Evolutionary conservation across 306 rosid species (phyloP), one percentile per base, ranked within the genome.

Genomic region (Rosa lucieae): DNA sequence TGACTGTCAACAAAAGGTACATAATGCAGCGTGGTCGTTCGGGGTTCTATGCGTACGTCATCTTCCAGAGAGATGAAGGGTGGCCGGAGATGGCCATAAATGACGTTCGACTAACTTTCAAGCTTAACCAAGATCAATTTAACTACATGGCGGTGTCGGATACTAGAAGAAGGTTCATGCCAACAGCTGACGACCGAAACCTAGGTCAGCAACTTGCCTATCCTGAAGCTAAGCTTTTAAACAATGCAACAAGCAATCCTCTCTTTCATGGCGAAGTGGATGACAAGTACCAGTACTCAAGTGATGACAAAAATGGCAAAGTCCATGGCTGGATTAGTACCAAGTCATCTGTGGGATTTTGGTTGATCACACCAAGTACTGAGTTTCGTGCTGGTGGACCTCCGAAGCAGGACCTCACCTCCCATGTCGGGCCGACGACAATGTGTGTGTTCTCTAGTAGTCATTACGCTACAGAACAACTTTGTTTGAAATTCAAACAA

Each of bases 281-380:
- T 85, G 99, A 92, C 88, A 95, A 95, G 66, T 92, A 95, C 72
- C 90, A 87, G 35, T 93, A 95, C 84, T 91, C 99, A 1, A 0
- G 0, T 1, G 90, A 86, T 40, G 84, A 82, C 77, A 32, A 78
- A 75, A 89, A 90, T 44, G 91, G 80, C 78, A 56, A 29, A 9
- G 87, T 95, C 65, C 91, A 93, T n/a, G 98, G 98, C 0, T 95
- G 99, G 99, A 87, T 86, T 13, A 42, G 85, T 9, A 17, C 56
- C 6, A 82, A 84, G 15, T 55, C 87, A n/a, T 77, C 85, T 6
- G 67, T 76, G 2, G 99, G 98, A 0, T 87, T 95, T 55, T 95
- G 98, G 99, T 26, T 90, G 62, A 90, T 95, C 70, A 89, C 98
- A 2, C 99, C 98, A 0, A 90, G 93, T 51, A 80, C 79, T 43